Conservation (phyloP, 495 filamentous ascomycete species). For the Pseudevernia furfuracea region DNA sequence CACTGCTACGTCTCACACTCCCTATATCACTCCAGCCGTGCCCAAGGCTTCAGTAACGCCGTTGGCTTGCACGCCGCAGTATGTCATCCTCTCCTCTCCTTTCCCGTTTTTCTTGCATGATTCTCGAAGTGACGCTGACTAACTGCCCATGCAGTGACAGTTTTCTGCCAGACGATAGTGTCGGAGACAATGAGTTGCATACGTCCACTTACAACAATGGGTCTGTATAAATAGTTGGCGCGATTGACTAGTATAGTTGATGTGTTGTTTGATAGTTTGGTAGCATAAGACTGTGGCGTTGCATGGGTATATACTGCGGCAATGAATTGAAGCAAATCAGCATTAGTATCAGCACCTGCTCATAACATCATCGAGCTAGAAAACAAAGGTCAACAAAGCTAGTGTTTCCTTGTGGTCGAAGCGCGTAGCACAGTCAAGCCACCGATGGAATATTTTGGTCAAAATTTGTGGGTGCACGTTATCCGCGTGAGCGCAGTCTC, state of each 20-base stretch:
- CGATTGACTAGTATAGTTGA: background rate
- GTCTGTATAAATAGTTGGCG: background rate
- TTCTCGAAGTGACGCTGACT: background rate
- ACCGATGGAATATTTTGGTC: too few relatives aligned
- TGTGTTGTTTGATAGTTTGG: too few relatives aligned
- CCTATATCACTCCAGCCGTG: background rate
- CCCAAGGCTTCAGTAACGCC: background rate
- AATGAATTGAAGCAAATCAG: too few relatives aligned
- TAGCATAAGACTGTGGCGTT: too few relatives aligned
- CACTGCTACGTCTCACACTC: background rate
- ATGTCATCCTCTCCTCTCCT: background rate
- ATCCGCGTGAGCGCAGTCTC: too few relatives aligned
- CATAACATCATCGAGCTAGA: too few relatives aligned
- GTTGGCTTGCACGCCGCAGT: background rate
- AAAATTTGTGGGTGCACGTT: too few relatives aligned
- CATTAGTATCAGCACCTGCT: too few relatives aligned
- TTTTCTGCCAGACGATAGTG: background rate
- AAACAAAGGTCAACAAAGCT: too few relatives aligned
- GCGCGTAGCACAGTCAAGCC: too few relatives aligned
- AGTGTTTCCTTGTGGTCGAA: too few relatives aligned
- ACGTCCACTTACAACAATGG: background rate
- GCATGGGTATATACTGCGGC: too few relatives aligned
- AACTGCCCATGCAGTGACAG: background rate
- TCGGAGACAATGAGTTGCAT: background rate
- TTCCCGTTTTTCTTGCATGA: background rate